Evolutionary conservation across 2,329 filamentous ascomycete genomes (phyloP).

Genomic region (Aspergillus hiratsukae): DNA sequence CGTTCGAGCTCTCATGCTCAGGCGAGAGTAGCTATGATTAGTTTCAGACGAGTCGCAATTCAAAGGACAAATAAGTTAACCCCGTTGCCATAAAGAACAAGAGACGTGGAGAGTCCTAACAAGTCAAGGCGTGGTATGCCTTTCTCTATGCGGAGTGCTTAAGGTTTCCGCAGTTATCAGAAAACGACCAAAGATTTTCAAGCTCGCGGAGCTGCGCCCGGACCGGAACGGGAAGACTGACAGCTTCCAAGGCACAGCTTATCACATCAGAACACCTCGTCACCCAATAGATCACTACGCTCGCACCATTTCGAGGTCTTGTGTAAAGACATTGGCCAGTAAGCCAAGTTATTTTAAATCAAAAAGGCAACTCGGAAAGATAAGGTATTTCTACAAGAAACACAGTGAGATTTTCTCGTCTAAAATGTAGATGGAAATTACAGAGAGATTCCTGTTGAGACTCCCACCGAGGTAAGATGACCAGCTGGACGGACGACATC

Average conservation of each 20-base stretch:
- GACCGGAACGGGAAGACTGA: conserved; percentile 15
- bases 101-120: background rate
- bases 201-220: conserved; percentile 13
- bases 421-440: conserved; percentile 12
- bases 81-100: background rate
- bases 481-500: conserved; percentile 9
- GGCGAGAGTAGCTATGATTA: conserved; percentile 2
- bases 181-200: conserved; percentile 7
- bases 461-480: conserved; percentile 9
- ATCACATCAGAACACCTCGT: background rate
- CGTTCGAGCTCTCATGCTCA: conserved; percentile 38
- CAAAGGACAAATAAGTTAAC: background rate
- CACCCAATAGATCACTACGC: background rate
- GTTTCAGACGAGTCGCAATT: background rate
- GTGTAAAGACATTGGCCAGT: background rate
- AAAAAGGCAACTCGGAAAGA: background rate
- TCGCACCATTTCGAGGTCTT: background rate
- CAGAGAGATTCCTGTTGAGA: conserved; percentile 5
- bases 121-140: background rate
- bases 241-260: background rate
- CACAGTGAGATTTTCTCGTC: conserved; percentile 9
- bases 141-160: background rate
- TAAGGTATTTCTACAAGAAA: background rate
- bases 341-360: background rate
- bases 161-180: background rate